Evolutionary conservation across 2,329 filamentous ascomycete species (phyloP), one percentile per base, ranked within the genome.

Genomic region (Neodidymelliopsis sp.): DNA sequence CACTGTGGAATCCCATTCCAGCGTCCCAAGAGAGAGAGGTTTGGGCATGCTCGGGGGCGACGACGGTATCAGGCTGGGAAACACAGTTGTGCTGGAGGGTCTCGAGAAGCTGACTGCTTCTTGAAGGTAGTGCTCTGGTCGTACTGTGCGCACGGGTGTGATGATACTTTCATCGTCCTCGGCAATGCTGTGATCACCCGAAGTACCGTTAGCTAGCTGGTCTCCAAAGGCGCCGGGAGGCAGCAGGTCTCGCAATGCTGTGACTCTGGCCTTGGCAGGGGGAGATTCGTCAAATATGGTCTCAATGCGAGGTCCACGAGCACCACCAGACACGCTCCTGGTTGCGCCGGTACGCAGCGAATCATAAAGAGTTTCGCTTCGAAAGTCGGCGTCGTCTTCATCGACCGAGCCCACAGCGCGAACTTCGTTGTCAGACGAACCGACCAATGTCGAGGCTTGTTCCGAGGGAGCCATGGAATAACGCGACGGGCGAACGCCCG

Each of bases 241-340:
- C 7, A 81, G 70, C 13, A 81, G 70, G 56, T 81, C 77, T 49
- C 77, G 74, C 34, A 82, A 68, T 45, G 74, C 72, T 42, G 74
- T 68, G 40, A 77, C 60, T 59, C 74, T 78, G 53, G 72, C 64
- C 54, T 76, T 75, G 35, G 67, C 71, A 34, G 71, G 63, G 25
- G 86, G 87, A 11, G 88, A 90, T 61, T 92, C 89, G 72, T 92
- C 88, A 70, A 91, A 92, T 78, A 91, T 89, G 18, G 85, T 89
- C 65, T 91, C 88, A 38, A 91, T 84, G 37, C 79, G 76, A 12
- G 88, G 87, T 20, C 87, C 88, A 66, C 90, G 85, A 35, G 85
- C 81, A 24, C 84, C 83, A 51, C 62, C 61, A 44, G 85, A 83
- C 43, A 82, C 79, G 54, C 85, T 87, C 53, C 82, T 81, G 8